Base-by-base conservation (phyloP, 441 rosid species). In the Erodium moschatum region DNA sequence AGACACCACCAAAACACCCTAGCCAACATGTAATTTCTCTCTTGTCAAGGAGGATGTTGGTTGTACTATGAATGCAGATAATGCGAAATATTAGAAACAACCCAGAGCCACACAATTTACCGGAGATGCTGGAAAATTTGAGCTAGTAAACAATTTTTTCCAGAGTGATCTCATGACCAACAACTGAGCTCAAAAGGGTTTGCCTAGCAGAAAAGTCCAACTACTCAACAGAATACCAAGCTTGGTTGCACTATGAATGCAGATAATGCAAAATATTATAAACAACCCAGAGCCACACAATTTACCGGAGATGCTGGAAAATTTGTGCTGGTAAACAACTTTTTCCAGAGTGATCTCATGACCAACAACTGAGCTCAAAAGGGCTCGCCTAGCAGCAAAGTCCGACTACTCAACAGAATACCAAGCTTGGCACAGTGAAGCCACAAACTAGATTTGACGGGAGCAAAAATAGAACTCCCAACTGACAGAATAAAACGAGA, bases 11-110 rank as follows among this genome's bases (percentile, higher is more conserved):
- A 61, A 61, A 61, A 61, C 24, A 21, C 35, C 35, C 35, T 19
- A 61, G 35, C 13, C 65, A 61, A 61, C 65, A 12, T 61, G 31
- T 61, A 21, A 10, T 21, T 21, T 58, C 16, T 61, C 65, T 24
- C 33, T 24, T 61, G 16, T 12, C 33, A 61, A 61, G 2, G 16
- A 61, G 33, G 44, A 8, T 40, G 6, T 11, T 8, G 19, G 65
- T 10, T 61, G 15, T 35, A 61, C 15, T 4, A 11, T 24, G 4
- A 21, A 61, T 24, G 7, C 5, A 21, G 15, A 6, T 6, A 24
- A 12, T 10, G 33, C 10, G 2, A 6, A 16, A 54, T 16, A 54
- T 6, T 5, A 21, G 6, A 13, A 10, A 12, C 35, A 61, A 61
- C 65, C 65, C 6, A 61, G 10, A 27, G n/a, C n/a, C 65, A 21